Evolutionary conservation across 176 grass and related monocot genomes (phyloP).

Genomic region (Stipa capillata): DNA sequence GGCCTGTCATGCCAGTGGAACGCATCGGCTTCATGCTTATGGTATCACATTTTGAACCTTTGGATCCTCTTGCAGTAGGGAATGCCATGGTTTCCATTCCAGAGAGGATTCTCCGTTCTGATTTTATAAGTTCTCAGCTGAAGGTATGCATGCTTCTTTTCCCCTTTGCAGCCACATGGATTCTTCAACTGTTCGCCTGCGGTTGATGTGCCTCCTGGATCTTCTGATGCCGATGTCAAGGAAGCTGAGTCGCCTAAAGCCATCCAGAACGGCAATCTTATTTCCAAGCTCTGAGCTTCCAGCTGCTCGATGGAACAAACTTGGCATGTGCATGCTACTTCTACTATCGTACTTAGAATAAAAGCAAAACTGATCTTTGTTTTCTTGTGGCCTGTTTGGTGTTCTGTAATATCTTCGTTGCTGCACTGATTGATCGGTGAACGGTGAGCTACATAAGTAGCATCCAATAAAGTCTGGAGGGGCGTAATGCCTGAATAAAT

Average conservation of each 20-base stretch:
- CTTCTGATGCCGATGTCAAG: constrained; percentile 61
- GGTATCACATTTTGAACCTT: constrained; percentile 31
- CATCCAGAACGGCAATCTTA: constrained; percentile 50
- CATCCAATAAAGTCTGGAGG: constrained; percentile 6
- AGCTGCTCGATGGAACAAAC: background rate
- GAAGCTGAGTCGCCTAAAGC: constrained; percentile 63
- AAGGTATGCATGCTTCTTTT: background rate
- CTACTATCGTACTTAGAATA: background rate
- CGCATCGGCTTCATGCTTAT: constrained; percentile 97
- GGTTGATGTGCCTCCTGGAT: constrained; percentile 72
- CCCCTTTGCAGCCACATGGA: constrained; percentile 66
- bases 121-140: background rate
- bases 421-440: background rate
- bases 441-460: background rate
- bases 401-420: background rate
- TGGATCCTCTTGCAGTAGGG: background rate
- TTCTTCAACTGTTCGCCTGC: constrained; percentile 99
- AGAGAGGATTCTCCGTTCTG: background rate
- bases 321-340: background rate
- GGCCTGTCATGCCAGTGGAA: constrained; percentile 99
- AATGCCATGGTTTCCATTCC: background rate
- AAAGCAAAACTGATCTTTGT: no score
- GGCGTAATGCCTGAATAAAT: background rate
- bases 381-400: background rate
- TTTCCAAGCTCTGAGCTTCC: constrained; percentile 73